These are phyloP conservation scores for Rhodotorula sp. DNA, from an alignment of 1,284 basidiomycete genomes.

Conservation along the genomic window DNA sequence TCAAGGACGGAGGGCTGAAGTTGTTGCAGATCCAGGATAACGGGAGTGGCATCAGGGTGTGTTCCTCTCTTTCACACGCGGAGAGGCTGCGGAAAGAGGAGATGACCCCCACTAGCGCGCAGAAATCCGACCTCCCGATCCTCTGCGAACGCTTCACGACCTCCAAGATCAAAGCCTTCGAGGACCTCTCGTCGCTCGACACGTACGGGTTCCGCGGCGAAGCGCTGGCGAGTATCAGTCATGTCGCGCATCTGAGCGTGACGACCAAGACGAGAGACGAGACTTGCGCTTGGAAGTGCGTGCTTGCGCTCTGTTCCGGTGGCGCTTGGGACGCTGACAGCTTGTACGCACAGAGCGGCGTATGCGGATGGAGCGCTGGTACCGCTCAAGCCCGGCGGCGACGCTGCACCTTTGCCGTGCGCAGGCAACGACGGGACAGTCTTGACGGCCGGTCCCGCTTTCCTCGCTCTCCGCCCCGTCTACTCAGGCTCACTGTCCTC, in stretches of 20 bases:
- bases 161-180: constrained; percentile 83
- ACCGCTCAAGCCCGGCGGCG: constrained; percentile 64
- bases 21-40: constrained; percentile 95
- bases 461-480: too few relatives aligned
- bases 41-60: constrained; percentile 84
- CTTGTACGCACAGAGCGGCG: constrained; percentile 58
- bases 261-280: constrained; percentile 82
- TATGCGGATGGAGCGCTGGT: constrained; percentile 73
- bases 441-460: constrained; percentile 62
- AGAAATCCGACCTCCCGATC: constrained; percentile 75
- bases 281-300: constrained; percentile 82
- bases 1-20: constrained; percentile 96
- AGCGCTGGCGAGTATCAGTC: constrained; percentile 93
- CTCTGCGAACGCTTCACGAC: constrained; percentile 95
- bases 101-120: constrained; percentile 38
- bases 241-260: constrained; percentile 84
- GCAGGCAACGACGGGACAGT: constrained; percentile 94
- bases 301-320: constrained; percentile 26
- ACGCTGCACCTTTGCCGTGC: constrained; percentile 74
- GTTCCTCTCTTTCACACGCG: constrained; percentile 30
- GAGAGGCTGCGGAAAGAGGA: background rate
- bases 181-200: constrained; percentile 76
- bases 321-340: background rate
- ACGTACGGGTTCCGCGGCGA: constrained; percentile 99
- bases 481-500: background rate